Percentiles rank a stretch among this genome's conserved stretches.
phyloP scores from a whole-genome alignment of 1,284 basidiomycete genomes.

The Vanrija pseudolonga region DNA sequence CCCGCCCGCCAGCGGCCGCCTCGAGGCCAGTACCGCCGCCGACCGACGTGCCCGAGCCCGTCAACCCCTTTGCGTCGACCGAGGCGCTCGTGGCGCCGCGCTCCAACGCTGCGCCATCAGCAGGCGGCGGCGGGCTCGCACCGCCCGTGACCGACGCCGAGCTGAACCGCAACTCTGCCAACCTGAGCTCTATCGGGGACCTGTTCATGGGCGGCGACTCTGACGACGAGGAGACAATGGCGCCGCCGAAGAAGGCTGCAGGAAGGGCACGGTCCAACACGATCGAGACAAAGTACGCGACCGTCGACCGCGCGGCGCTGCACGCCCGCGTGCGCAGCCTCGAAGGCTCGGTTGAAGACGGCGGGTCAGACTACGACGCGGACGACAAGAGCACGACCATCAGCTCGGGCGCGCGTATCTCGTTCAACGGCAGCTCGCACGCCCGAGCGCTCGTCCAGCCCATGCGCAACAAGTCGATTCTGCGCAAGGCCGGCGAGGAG shows the following conservation, averaged over 20 bases:
- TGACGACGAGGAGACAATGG: not conserved
- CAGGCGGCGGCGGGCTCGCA: no score
- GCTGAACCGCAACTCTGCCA: slow-evolving; percentile 5
- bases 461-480: no score
- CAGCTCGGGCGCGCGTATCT: not conserved
- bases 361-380: not conserved
- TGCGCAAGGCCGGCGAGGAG: not conserved
- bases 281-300: not conserved
- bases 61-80: slow-evolving; percentile 7
- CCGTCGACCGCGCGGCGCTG: not conserved
- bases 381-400: not conserved
- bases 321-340: slow-evolving; percentile 7
- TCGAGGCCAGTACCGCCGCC: not conserved
- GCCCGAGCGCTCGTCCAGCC: no score
- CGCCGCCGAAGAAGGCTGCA: not conserved
- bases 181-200: slow-evolving; percentile 16
- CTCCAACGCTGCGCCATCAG: no score
- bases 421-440: not conserved
- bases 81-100: not conserved
- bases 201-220: slow-evolving; percentile 5
- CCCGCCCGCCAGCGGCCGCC: not conserved
- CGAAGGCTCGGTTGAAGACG: not conserved
- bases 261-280: not conserved
- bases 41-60: not conserved
- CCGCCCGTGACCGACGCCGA: not conserved